Conservation (phyloP, 2,329 filamentous ascomycete genomes). For the Dactylonectria estremocensis region DNA sequence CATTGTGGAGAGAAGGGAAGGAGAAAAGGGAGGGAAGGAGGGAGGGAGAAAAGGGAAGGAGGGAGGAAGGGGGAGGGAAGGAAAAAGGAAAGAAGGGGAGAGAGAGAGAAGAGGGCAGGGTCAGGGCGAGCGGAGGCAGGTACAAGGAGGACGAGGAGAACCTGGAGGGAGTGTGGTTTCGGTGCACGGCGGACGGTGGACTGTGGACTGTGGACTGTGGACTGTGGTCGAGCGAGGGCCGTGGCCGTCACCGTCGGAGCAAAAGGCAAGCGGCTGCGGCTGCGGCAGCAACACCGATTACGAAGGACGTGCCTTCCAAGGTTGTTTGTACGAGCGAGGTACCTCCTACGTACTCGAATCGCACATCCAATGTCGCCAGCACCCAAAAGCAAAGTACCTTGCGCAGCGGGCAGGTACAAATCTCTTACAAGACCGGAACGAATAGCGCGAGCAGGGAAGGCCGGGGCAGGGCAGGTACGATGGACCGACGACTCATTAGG, state of each 20-base stretch:
- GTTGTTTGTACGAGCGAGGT: slow-evolving; percentile 32
- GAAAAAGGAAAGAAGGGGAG: slow-evolving; percentile 39
- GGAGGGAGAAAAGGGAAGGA: slow-evolving; percentile 46
- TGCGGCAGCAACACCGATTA: slow-evolving; percentile 34
- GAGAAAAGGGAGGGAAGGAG: slow-evolving; percentile 47
- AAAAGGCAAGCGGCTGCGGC: slow-evolving; percentile 29
- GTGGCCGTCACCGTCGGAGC: slow-evolving; percentile 30
- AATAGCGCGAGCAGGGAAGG: slow-evolving; percentile 30
- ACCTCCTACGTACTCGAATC: slow-evolving; percentile 28
- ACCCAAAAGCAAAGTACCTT: slow-evolving; percentile 15
- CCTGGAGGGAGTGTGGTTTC: slow-evolving; percentile 41
- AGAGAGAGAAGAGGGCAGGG: slow-evolving; percentile 46
- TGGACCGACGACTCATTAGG: slow-evolving; percentile 33
- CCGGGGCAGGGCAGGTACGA: slow-evolving; percentile 40
- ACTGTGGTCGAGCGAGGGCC: slow-evolving; percentile 32
- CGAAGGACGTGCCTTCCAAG: slow-evolving; percentile 36
- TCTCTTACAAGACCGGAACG: slow-evolving; percentile 24
- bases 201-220: slow-evolving; percentile 32
- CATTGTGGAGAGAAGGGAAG: slow-evolving; percentile 54
- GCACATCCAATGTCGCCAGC: slow-evolving; percentile 38
- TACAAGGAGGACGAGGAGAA: slow-evolving; percentile 43
- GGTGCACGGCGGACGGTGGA: slow-evolving; percentile 38
- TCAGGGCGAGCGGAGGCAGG: slow-evolving; percentile 44
- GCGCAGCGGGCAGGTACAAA: slow-evolving; percentile 40
- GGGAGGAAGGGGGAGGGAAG: slow-evolving; percentile 48